Conservation (phyloP, 768 basidiomycete genomes). For the Amanita brunnescens region DNA sequence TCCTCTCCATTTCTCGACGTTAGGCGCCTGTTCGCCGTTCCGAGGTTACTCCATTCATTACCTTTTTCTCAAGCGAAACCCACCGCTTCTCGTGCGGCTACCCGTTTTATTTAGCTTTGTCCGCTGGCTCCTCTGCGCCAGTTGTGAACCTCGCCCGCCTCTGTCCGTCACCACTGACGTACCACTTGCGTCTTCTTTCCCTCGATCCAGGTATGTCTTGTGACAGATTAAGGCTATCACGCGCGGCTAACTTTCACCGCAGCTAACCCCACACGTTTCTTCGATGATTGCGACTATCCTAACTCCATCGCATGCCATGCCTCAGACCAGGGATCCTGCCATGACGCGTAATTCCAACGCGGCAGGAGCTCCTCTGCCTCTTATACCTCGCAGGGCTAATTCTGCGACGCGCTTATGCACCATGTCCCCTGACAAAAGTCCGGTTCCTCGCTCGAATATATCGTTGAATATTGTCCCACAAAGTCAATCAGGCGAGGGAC, state of each 20-base stretch:
- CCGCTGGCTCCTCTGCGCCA: background rate
- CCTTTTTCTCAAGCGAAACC: background rate
- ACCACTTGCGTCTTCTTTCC: background rate
- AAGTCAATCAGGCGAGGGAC: background rate
- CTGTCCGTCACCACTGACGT: background rate
- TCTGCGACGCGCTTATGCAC: conserved; percentile 8
- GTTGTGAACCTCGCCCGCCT: background rate
- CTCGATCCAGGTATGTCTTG: background rate
- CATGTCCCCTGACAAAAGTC: background rate
- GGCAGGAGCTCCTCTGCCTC: conserved; percentile 53
- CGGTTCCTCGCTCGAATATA: background rate
- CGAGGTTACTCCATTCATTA: background rate
- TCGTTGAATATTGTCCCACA: background rate
- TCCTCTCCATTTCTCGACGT: conserved; percentile 3
- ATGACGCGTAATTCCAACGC: conserved; percentile 37
- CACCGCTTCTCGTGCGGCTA: background rate
- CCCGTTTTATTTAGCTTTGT: background rate
- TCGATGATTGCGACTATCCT: conserved; percentile 39
- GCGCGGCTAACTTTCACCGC: background rate
- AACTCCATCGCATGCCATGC: conserved; percentile 26
- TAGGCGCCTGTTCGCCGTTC: background rate
- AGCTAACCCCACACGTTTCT: background rate
- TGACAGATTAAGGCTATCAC: background rate
- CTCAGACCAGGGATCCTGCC: conserved; percentile 23
- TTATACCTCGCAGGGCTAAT: conserved; percentile 46